Evolutionary conservation across 2,329 filamentous ascomycete species (phyloP), one percentile per base, ranked within the genome.

Genomic region (Ophiosphaerella narmari): DNA sequence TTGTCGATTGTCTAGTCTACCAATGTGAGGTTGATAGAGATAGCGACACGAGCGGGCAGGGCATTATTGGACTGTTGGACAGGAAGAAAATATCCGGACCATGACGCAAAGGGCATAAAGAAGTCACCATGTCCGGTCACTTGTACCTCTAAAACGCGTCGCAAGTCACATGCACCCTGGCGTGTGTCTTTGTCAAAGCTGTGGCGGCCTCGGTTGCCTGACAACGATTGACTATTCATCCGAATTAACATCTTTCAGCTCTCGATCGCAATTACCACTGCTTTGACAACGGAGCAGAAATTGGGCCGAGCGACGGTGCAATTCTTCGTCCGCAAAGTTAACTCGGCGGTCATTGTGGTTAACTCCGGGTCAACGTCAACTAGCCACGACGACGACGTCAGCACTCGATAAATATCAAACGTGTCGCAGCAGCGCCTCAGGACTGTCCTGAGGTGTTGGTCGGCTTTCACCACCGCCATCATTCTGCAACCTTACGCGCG

Each of bases 401-500:
- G 60, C 55, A 63, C 48, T 26, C 43, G 39, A 52, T 46, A 48
- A 44, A 52, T 39, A 39, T 12, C n/a, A 35, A 43, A 45, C 43
- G 39, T 38, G 52, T 59, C 49, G 59, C 55, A 48, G 57, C 56
- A 54, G 52, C 54, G 55, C 62, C 56, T 59, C 54, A 37, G 56
- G 53, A 43, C 39, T 14, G 41, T 47, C 51, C 53, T 53, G 55
- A 47, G 57, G 57, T 52, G 54, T 47, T 49, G 35, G 54, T 58
- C 53, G 54, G 57, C 49, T 41, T 37, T 29, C 13, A 18, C 49
- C 46, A 59, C 50, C 60, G 62, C 66, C 68, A 74, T 66, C 45
- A 71, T 77, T 73, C 59, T 62, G 57, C 56, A 59, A 55, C 51
- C 65, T 48, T 50, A 59, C 26, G 57, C 50, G 31, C 32, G 45